These are phyloP conservation scores for Hanseniaspora opuntiae DNA, from an alignment of 805 yeast genomes.

Conservation along the genomic window DNA sequence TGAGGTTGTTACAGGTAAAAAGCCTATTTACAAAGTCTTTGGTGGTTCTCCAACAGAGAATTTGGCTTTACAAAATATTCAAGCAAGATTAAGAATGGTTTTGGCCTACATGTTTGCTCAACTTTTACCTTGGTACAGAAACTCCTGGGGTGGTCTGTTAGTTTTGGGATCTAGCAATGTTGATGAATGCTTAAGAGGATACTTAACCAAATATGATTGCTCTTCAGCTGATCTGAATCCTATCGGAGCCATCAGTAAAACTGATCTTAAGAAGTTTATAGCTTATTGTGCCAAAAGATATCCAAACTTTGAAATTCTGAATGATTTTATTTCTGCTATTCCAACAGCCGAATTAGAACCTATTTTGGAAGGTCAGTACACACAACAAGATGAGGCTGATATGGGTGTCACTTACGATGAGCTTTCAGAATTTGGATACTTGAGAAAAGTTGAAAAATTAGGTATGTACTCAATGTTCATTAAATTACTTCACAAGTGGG, in stretches of 20 bases:
- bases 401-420: constrained; percentile 98
- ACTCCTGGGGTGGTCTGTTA: constrained; percentile 49
- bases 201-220: constrained; percentile 91
- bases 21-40: constrained; percentile 76
- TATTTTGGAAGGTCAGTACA: constrained; percentile 65
- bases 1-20: constrained; percentile 79
- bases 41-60: constrained; percentile 91
- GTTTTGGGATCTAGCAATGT: constrained; percentile 95
- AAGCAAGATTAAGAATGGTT: constrained; percentile 93
- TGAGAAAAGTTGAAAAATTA: constrained; percentile 83
- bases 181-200: constrained; percentile 91
- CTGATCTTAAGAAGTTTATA: constrained; percentile 77
- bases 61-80: constrained; percentile 89
- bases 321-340: constrained; percentile 72
- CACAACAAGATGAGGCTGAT: constrained; percentile 91
- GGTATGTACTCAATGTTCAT: constrained; percentile 95
- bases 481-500: constrained; percentile 81
- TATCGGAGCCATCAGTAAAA: constrained; percentile 95
- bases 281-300: constrained; percentile 59
- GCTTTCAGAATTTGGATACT: constrained; percentile 73
- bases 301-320: constrained; percentile 54
- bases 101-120: constrained; percentile 87
- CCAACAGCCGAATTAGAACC: constrained; percentile 99
- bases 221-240: constrained; percentile 96
- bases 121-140: constrained; percentile 83